Evolutionary conservation across 1,284 basidiomycete genomes (phyloP), one percentile per base, ranked within the genome.

Genomic region (Schizophyllum amplum): DNA sequence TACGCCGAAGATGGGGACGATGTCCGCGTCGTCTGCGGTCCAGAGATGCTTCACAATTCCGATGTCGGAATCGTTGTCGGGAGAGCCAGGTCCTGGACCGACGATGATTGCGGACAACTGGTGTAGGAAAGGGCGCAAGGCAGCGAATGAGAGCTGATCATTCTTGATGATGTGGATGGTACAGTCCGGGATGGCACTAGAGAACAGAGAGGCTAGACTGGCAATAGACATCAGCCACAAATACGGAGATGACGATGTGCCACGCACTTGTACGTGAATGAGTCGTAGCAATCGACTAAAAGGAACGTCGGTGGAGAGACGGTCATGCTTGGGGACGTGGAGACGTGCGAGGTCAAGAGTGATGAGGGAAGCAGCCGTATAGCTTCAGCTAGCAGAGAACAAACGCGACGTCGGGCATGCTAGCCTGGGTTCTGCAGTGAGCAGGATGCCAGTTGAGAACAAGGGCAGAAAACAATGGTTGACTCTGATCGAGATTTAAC

Each of bases 71-170:
- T 74, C 65, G 42, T 79, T 74, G 47, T 82, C 75, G 0, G 90
- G 90, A n/a, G 87, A 88, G 3, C 90, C 90, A 5, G 90, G 90
- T 0, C 90, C 90, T 9, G 90, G 90, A 2, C 90, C 88, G 13
- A 92, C 76, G 57, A 92, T 69, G 55, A 91, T 70, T 21, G 84
- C 87, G 48, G 83, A 79, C 65, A 91, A 88, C 61, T 77, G 74
- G 9, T 69, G 64, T 25, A 92, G 75, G 59, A 79, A 69, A 0
- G 78, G 73, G 11, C 75, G 64, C 47, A 92, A 74, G 25, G 78
- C 67, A 24, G 75, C 57, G 51, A 81, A 71, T 17, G 75, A 68
- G 49, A 87, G 66, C 15, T 79, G 68, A 62, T 92, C 83, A 61
- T 91, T 91, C 68, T 83, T 84, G 66, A 90, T 79, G 55, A 92